Evolutionary conservation across 2,329 filamentous ascomycete genomes (phyloP), one percentile per base, ranked within the genome.

Genomic region (Pseudofabraea citricarpa): DNA sequence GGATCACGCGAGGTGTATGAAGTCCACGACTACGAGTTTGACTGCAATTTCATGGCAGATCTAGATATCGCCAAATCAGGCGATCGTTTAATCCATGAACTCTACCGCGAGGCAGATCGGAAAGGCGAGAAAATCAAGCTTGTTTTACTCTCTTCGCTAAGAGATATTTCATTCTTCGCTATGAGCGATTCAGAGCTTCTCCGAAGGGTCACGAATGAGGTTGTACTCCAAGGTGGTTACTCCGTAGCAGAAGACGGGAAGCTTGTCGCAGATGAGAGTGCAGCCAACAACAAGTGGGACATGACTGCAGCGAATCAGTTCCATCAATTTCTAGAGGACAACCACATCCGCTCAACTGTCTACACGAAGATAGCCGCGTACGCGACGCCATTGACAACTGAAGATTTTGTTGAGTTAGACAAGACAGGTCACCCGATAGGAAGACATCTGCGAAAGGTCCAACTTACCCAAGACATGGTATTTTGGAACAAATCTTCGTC

Each of bases 171-270:
- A 8, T 20, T 43, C 6, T 59, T 59, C 22, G 32, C 46, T 4
- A 18, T 37, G 7, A 27, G 43, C 2, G 12, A 52, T 5, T 24
- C 41, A 6, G 40, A 51, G 2, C 43, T 55, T 12, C 24, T 56
- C 3, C 41, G 20, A 15, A 22, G 48, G 9, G 42, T 42, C 3
- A 37, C 51, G 7, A 37, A 40, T 31, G 51, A 50, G 15, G 41
- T 56, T 5, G 40, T 56, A 3, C 19, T 57, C 1, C 57, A 58
- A 47, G 57, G 57, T 20, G 56, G 52, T 10, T 58, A 55, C 21
- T 27, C 24, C 5, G 31, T 54, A 4, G 31, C 24, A 1, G 38
- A 38, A 6, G 33, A 49, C 8, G 44, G 33, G 9, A 41, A 27
- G 3, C 27, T 51, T 7, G 44, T 27, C 13, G 36, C 52, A 13